Percentiles rank a stretch among this genome's conserved stretches.
Conservation (phyloP, 768 basidiomycete species). For the Boletus rubropictus region DNA sequence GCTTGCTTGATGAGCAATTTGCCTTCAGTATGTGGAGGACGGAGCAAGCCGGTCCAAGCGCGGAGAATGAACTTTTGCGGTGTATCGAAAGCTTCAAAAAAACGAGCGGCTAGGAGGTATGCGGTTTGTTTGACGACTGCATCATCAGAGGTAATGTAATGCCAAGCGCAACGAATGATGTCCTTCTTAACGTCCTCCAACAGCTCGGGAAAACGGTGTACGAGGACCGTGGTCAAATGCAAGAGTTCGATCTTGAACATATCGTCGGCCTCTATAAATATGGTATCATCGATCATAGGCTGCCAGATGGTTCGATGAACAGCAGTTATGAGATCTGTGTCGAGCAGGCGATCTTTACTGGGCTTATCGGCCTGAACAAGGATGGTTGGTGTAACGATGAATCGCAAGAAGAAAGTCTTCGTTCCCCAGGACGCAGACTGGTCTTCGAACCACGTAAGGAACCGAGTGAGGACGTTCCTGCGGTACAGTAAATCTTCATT, state of each 20-base stretch:
- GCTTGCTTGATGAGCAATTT: conserved; percentile 78
- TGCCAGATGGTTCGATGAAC: conserved; percentile 79
- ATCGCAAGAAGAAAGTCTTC: conserved; percentile 75
- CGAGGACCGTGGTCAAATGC: conserved; percentile 81
- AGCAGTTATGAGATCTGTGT: conserved; percentile 61
- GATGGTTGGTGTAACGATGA: conserved; percentile 82
- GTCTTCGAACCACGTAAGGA: conserved; percentile 79
- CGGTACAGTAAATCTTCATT: conserved; percentile 64
- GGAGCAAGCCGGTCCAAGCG: conserved; percentile 86
- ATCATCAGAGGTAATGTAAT: conserved; percentile 80
- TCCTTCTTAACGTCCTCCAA: conserved; percentile 82
- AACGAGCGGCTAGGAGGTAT: conserved; percentile 84
- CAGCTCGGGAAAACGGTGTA: conserved; percentile 78
- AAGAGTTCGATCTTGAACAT: conserved; percentile 86
- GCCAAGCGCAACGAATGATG: conserved; percentile 91
- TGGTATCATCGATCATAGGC: conserved; percentile 54
- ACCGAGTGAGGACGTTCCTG: conserved; percentile 78
- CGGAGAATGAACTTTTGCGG: conserved; percentile 87
- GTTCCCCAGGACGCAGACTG: conserved; percentile 57
- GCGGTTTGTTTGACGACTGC: conserved; percentile 89
- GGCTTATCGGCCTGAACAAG: conserved; percentile 65
- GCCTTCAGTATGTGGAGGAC: conserved; percentile 72
- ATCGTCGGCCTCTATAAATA: conserved; percentile 65
- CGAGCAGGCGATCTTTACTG: conserved; percentile 56
- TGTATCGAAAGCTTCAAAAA: conserved; percentile 84